These are phyloP conservation scores for Endoconidiophora polonica DNA, from an alignment of 2,329 filamentous ascomycete species.

Conservation along the genomic window DNA sequence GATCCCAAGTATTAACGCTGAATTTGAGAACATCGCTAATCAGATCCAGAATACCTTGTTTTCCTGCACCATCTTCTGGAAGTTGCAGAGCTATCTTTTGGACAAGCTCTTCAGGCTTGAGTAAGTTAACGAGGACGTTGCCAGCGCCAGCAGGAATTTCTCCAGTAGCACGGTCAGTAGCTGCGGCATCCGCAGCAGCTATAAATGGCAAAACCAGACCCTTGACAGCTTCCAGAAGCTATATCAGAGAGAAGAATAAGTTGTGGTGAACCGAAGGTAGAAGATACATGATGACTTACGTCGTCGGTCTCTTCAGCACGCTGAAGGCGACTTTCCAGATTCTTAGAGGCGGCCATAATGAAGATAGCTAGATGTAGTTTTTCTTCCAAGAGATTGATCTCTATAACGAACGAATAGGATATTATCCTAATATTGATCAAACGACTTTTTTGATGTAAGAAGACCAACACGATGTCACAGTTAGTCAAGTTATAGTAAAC, in stretches of 20 bases:
- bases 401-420: neutral
- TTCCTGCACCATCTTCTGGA: conserved; percentile 32
- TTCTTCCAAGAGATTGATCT: neutral
- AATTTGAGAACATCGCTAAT: conserved; percentile 59
- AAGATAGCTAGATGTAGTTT: neutral
- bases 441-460: too few relatives aligned
- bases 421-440: neutral
- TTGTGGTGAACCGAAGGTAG: neutral
- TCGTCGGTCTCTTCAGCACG: conserved; percentile 30
- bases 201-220: conserved; percentile 55
- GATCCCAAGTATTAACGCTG: conserved; percentile 97
- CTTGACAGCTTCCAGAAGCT: conserved; percentile 51
- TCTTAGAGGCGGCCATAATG: conserved; percentile 1
- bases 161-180: conserved; percentile 22
- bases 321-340: conserved; percentile 13
- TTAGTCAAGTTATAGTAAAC: too few relatives aligned
- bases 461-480: too few relatives aligned
- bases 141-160: conserved; percentile 30
- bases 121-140: conserved; percentile 47
- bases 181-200: conserved; percentile 44
- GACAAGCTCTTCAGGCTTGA: conserved; percentile 39
- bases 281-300: conserved; percentile 20
- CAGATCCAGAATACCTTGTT: conserved; percentile 54
- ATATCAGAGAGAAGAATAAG: neutral
- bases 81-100: conserved; percentile 42